These are phyloP conservation scores for Licmophora abbreviata DNA, from an alignment of 108 stramenopile species.

Conservation along the genomic window DNA sequence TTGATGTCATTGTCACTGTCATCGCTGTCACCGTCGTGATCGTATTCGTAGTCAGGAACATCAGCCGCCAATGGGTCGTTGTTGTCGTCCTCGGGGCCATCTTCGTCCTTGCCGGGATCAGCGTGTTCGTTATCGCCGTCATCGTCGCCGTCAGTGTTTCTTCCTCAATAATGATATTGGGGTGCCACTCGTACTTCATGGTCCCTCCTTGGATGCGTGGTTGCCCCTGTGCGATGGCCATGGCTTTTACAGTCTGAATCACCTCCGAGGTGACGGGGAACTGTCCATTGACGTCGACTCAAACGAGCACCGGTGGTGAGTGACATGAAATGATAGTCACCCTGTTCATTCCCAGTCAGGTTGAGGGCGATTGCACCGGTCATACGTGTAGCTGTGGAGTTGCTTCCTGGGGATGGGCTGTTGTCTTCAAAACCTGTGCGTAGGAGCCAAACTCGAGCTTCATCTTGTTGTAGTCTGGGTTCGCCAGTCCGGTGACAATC, in stretches of 20 bases:
- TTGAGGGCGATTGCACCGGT: slow-evolving; percentile 22
- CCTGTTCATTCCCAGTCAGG: slow-evolving; percentile 16
- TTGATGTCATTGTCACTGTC: not conserved
- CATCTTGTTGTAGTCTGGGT: slow-evolving; percentile 4
- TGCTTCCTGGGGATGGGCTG: slow-evolving; percentile 19
- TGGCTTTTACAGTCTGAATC: slow-evolving; percentile 8
- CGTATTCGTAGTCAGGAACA: not conserved
- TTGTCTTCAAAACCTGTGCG: slow-evolving; percentile 25
- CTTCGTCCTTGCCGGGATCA: not conserved
- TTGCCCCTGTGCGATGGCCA: slow-evolving; percentile 11
- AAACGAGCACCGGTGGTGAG: slow-evolving; percentile 13
- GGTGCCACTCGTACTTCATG: slow-evolving; percentile 5
- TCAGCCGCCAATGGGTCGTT: not conserved
- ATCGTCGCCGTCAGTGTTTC: not conserved
- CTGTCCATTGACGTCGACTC: slow-evolving; percentile 13
- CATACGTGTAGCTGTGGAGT: slow-evolving; percentile 13
- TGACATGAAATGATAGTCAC: slow-evolving; percentile 22
- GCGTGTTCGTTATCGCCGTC: not conserved
- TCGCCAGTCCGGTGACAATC: slow-evolving; percentile 5
- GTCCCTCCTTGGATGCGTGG: not conserved
- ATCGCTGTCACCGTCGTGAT: not conserved
- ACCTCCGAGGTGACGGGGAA: slow-evolving; percentile 15
- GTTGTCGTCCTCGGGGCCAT: not conserved
- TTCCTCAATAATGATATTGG: not conserved
- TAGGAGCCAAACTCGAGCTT: slow-evolving; percentile 23